Base-by-base conservation (phyloP, 2,329 filamentous ascomycete genomes). In the Fusarium musae region DNA sequence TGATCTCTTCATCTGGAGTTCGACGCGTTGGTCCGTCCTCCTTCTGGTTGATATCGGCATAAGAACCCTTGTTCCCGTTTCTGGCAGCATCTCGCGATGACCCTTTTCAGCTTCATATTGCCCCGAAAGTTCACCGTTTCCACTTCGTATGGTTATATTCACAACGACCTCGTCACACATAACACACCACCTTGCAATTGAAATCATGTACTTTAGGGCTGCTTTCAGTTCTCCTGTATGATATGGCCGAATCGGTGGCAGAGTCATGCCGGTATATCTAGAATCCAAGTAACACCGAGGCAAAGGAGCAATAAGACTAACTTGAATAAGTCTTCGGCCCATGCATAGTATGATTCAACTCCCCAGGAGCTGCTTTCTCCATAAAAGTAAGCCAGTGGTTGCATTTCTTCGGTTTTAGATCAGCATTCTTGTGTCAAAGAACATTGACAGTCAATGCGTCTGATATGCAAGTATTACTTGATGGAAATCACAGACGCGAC, bases 221-320 rank as follows among this genome's bases (percentile, higher is more conserved):
- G 36, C 10, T 17, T 54, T 54, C 28, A 46, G 19, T 34, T 23
- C 23, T 46, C 16, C 17, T 13, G 16, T 39, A 37, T 63, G 47
- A 32, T 56, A 60, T 34, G n/a, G 12, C 36, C 21, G 16, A 63
- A 43, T 19, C n/a, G 21, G n/a, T 42, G 52, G 36, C 47, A 68
- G 42, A 50, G 42, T 44, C 66, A 68, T 63, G 39, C 44, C 43
- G 23, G 52, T 44, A 49, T 36, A 32, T 37, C 43, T 36, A 49
- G n/a, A 37, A 10, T 26, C 32, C 39, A 30, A 69, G 46, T 69
- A 69, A n/a, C 49, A 64, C 49, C 64, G 66, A 69, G 49, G 54
- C 28, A 69, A 23, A 28, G 47, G 21, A 50, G 28, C 39, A 52
- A 34, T 23, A 37, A 69, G 59, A 50, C 49, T 47, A 43, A 13